phyloP scores from a whole-genome alignment of 177 flowering plant genomes.

The Telopea speciosissima region DNA sequence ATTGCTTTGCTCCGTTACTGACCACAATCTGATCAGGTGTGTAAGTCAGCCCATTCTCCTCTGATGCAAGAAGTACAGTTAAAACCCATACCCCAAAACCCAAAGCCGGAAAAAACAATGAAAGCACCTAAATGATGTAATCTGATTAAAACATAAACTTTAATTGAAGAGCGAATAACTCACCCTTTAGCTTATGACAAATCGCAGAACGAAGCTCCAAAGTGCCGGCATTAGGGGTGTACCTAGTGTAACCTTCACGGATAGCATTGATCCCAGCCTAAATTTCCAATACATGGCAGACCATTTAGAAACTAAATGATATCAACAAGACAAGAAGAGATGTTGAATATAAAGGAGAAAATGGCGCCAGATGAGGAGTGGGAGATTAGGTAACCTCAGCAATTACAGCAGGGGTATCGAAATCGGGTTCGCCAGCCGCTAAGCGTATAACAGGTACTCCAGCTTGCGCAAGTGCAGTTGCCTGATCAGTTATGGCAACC shows the following conservation, averaged over 20 bases:
- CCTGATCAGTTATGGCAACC: slow-evolving; percentile 81
- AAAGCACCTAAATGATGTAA: background rate
- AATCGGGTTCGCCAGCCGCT: slow-evolving; percentile 98
- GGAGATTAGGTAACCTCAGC: slow-evolving; percentile 48
- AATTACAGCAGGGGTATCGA: slow-evolving; percentile 75
- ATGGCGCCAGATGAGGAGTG: background rate
- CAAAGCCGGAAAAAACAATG: background rate
- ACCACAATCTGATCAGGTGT: slow-evolving; percentile 88
- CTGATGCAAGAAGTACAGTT: slow-evolving; percentile 26
- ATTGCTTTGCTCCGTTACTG: slow-evolving; percentile 95
- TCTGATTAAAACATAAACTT: background rate
- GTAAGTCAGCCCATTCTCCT: slow-evolving; percentile 86
- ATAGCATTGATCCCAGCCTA: slow-evolving; percentile 97
- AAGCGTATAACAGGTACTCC: slow-evolving; percentile 86
- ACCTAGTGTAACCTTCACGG: slow-evolving; percentile 88
- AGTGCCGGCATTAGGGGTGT: slow-evolving; percentile 91
- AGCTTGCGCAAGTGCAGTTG: slow-evolving; percentile 86
- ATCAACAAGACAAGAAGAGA: background rate
- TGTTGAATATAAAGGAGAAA: background rate
- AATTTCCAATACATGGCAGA: background rate
- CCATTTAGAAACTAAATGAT: background rate
- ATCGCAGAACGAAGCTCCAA: slow-evolving; percentile 78
- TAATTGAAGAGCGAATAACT: slow-evolving; percentile 6
- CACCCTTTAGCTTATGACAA: slow-evolving; percentile 80
- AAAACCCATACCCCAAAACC: background rate